Base-by-base conservation (phyloP, 2,329 filamentous ascomycete species). In the Cytospora paraplurivora region DNA sequence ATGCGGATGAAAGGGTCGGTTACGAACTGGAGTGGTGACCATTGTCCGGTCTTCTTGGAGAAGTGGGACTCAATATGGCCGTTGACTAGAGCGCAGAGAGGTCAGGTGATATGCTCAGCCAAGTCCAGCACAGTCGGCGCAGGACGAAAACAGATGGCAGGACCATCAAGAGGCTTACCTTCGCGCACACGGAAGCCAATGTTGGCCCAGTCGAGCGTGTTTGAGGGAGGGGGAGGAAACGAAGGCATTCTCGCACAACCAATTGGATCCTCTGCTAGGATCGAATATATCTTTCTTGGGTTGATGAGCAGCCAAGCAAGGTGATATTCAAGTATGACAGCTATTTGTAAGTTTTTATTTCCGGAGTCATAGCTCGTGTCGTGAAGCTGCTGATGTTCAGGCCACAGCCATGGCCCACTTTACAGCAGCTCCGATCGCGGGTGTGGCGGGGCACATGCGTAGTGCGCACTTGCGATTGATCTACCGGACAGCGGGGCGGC, bases 171-270 rank as follows among this genome's bases (percentile, higher is more conserved):
- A 27, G 56, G 68, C 79, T 71, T 77, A 92, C 92, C 91, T 84
- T 97, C 93, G 69, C 92, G 90, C 70, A 97, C 89, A 73, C 88
- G 88, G 84, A 98, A 98, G 73, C 94, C 94, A 68, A 98, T 87
- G 72, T 97, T 90, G 76, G 85, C 86, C 94, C 94, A 98, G 82
- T 98, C 93, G 79, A 96, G 94, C 68, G 89, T 90, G 73, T 86
- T 87, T 69, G 91, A 87, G 4, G 91, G 89, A 12, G 89, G 86
- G 35, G 92, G 92, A 68, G 92, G 92, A 73, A 93, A 94, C 47
- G 79, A 66, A 59, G 80, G 71, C 81, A 85, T 84, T 34, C 65
- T 74, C 63, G 33, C n/a, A 12, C 35, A 35, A 33, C 49, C 7
- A 33, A 38, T 53, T 44, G 33, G 44, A n/a, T 15, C 21, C 19